Base-by-base conservation (phyloP, 768 basidiomycete species). In the Tricholoma sp. region DNA sequence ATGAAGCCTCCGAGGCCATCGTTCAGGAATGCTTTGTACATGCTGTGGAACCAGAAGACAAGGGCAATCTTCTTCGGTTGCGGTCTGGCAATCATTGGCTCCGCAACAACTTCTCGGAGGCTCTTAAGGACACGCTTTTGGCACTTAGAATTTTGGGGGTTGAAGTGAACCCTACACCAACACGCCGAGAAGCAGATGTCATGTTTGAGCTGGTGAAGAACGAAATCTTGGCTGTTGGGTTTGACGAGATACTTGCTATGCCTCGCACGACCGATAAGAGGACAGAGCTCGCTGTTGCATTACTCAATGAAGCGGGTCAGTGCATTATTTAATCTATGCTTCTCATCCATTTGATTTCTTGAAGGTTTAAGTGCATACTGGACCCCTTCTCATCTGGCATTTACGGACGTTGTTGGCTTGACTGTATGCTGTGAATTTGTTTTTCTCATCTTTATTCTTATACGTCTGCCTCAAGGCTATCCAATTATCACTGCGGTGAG, bases 161-260 rank as follows among this genome's bases (percentile, higher is more conserved):
- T 7, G 83, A 85, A 24, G 69, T 89, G 35, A 79, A 83, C 60
- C 64, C 79, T 0, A 64, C 78, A 0, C 84, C 85, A 0, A 79
- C 79, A 2, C 68, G 75, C 24, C 71, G 76, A 50, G 81, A 84
- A 57, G 83, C 81, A 11, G 83, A 86, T 64, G 59, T 67, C n/a
- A 79, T 85, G 78, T 88, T 88, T 62, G 84, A 88, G 56, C 76
- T 81, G 63, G 83, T 88, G 55, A 86, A 84, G 66, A 84, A 84
- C 59, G 83, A 86, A 64, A 86, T 89, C 46, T 69, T 88, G 47
- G 82, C 83, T 0, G 78, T 86, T 22, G 86, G 86, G 1, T 86
- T 86, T 59, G 85, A 86, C 22, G 80, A 85, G 56, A 85, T 90
- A 59, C 71, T 88, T 9, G 65, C 74, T 24, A 83, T 85, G 39